Evolutionary conservation across 116 monocot species (phyloP), one percentile per base, ranked within the genome.

Genomic region (Zostera marina): DNA sequence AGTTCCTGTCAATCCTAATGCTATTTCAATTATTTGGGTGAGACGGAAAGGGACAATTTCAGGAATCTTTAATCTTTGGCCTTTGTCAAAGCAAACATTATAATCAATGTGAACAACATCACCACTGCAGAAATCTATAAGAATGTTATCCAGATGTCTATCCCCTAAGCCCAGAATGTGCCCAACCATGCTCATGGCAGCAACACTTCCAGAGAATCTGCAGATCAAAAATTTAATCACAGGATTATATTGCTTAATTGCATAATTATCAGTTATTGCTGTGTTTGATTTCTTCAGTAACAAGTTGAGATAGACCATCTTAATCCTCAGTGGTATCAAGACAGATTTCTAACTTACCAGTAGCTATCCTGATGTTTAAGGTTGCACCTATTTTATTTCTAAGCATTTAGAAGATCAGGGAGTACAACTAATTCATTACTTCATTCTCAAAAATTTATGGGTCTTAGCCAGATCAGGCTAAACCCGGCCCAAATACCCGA

Each of bases 11-110:
- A 96, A 82, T 63, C 96, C 96, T 64, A 96, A 74, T 57, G 96
- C 96, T 49, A 85, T 57, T 71, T 88, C 96, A 65, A 96, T 88
- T 21, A 69, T 88, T 68, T 88, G 96, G 70, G 96, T 89, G 48
- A 96, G 85, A 49, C 94, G 88, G 66, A 96, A 96, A 5, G 96
- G 96, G 38, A 96, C 96, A 74, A 96, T 96, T 66, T 96, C 96
- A 63, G 96, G 96, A 60, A 96, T 85, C 66, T 96, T 96, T 47
- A 96, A 53, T 59, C 78, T 77, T 52, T 61, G 79, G 26, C 96
- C 96, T 71, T 96, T 96, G 54, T 89, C 96, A 76, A 96, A 96
- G 45, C 89, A 96, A 42, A 96, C 68, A 72, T 96, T 96, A 62
- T 96, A 96, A 74, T 96, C 96, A 66, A 96, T 96, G 69, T 96